These are phyloP conservation scores for Pascua sp. DNA, from an alignment of 1,284 basidiomycete species.

Conservation along the genomic window DNA sequence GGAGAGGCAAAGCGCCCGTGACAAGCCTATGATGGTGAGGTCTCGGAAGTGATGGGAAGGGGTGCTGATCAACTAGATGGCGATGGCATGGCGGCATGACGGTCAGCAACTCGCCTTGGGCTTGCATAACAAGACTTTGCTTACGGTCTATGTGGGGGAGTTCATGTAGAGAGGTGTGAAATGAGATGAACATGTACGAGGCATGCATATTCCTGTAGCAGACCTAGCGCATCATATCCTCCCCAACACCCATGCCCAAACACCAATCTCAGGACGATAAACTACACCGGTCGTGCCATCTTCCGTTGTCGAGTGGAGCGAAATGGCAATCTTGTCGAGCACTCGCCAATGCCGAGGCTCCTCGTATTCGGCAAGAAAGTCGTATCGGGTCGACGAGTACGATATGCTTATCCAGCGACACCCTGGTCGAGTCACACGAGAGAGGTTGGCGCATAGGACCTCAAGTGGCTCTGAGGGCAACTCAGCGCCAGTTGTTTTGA, in stretches of 20 bases:
- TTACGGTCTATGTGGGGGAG: constrained; percentile 30
- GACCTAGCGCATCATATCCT: background rate
- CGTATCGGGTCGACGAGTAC: constrained; percentile 36
- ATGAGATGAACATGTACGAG: background rate
- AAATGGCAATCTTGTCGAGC: background rate
- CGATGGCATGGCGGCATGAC: constrained; percentile 42
- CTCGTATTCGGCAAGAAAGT: constrained; percentile 9
- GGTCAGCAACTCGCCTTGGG: constrained; percentile 41
- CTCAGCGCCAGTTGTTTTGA: background rate
- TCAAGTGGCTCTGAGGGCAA: constrained; percentile 20
- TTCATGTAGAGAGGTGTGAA: constrained; percentile 8
- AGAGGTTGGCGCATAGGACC: constrained; percentile 27
- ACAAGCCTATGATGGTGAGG: constrained; percentile 40
- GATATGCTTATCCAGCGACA: constrained; percentile 36
- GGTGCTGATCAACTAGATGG: constrained; percentile 17
- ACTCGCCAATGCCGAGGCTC: constrained; percentile 3
- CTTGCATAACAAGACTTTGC: constrained; percentile 34
- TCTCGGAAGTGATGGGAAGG: background rate
- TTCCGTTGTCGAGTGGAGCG: background rate
- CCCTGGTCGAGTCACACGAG: constrained; percentile 15
- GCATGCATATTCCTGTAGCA: background rate
- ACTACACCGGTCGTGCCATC: constrained; percentile 1
- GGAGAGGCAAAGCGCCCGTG: constrained; percentile 23
- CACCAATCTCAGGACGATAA: constrained; percentile 12
- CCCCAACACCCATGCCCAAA: constrained; percentile 14